Evolutionary conservation across 768 basidiomycete species (phyloP).

Genomic region (Mycena vitilis): DNA sequence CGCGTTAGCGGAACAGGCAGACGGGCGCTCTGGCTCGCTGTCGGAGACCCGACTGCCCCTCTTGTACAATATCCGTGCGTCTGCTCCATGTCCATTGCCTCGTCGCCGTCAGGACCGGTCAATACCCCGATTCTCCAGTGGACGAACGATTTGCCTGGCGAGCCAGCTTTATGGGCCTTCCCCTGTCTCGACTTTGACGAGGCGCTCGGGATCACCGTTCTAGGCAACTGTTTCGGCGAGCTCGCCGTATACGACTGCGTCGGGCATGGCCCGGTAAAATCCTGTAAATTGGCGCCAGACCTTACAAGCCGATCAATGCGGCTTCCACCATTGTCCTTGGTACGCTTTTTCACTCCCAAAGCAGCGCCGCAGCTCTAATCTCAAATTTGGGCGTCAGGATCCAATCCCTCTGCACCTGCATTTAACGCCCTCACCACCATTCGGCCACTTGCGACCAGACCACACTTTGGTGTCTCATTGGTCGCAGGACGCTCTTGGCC

Average conservation of each 20-base stretch:
- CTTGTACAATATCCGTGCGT: background rate
- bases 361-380: no score
- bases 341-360: no score
- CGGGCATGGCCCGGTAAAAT: background rate
- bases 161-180: conserved; percentile 26
- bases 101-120: background rate
- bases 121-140: background rate
- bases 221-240: conserved; percentile 34
- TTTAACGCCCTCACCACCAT: background rate
- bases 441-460: background rate
- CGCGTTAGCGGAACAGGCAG: background rate
- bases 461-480: background rate
- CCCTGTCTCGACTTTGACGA: conserved; percentile 27
- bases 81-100: background rate
- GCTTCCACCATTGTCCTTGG: background rate
- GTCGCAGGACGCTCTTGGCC: conserved; percentile 9
- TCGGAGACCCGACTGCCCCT: no score
- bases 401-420: no score
- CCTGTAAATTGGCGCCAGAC: background rate
- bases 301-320: background rate
- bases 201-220: conserved; percentile 23
- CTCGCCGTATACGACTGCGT: conserved; percentile 21
- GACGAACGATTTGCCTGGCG: background rate
- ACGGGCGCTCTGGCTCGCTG: conserved; percentile 6
- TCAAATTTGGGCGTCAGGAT: no score